A percentile compares a stretch with the other conserved stretches of the same genome.
Evolutionary conservation across 768 basidiomycete genomes (phyloP).

Genomic region (Boletellus ananiceps): DNA sequence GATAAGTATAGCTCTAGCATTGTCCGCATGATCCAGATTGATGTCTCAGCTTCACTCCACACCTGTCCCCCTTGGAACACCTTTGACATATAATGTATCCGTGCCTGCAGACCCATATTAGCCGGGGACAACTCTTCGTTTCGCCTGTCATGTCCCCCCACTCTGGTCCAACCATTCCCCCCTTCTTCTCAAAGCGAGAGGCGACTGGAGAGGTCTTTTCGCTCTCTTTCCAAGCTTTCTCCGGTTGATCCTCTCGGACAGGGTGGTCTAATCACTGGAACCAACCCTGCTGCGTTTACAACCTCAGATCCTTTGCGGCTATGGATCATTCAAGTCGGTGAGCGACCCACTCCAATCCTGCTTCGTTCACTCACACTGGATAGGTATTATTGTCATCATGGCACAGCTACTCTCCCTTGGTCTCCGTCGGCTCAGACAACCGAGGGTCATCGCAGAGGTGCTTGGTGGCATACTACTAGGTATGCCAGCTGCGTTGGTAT

Average conservation of each 20-base stretch:
- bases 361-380: neutral
- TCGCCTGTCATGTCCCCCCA: neutral
- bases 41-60: neutral
- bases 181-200: slow-evolving; percentile 5
- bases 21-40: neutral
- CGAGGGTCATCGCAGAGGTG: slow-evolving; percentile 80
- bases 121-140: neutral
- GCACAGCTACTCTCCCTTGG: slow-evolving; percentile 71
- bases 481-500: slow-evolving; percentile 37
- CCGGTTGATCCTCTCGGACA: slow-evolving; percentile 25
- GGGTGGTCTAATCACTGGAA: slow-evolving; percentile 74
- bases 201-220: slow-evolving; percentile 22
- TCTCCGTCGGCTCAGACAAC: slow-evolving; percentile 76
- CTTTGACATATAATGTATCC: neutral
- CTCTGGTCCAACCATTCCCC: neutral
- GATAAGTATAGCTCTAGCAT: too few species aligned
- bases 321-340: slow-evolving; percentile 79
- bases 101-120: neutral
- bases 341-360: slow-evolving; percentile 16
- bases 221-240: neutral
- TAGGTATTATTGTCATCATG: slow-evolving; percentile 79
- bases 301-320: slow-evolving; percentile 63
- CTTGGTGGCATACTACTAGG: slow-evolving; percentile 89
- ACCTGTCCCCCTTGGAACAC: neutral
- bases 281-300: slow-evolving; percentile 67